Percentiles rank a stretch among this genome's conserved stretches.
Evolutionary conservation across 2,329 filamentous ascomycete genomes (phyloP).

Genomic region (Phaeosphaeriaceae sp.): DNA sequence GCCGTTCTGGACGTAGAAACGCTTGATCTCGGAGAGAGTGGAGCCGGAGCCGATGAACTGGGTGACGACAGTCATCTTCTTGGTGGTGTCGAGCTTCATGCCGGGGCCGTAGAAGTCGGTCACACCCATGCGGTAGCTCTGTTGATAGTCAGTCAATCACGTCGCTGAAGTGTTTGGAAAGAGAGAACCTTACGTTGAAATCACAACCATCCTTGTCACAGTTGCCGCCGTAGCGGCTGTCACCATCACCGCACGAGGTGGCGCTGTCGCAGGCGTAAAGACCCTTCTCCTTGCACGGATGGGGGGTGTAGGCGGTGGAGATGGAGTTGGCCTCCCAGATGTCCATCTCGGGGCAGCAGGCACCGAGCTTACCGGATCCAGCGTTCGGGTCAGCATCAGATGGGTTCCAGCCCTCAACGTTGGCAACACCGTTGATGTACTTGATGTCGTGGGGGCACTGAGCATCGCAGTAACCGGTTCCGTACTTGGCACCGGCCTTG

Average conservation of each 20-base stretch:
- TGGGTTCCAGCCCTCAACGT: constrained; percentile 61
- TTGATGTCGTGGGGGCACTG: constrained; percentile 59
- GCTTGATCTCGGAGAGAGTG: constrained; percentile 54
- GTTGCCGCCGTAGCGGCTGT: constrained; percentile 64
- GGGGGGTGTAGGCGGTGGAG: constrained; percentile 69
- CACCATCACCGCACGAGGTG: constrained; percentile 46
- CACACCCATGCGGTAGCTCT: constrained; percentile 68
- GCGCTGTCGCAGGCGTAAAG: constrained; percentile 61
- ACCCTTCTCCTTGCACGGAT: constrained; percentile 64
- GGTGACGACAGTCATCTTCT: constrained; percentile 59
- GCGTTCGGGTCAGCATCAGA: constrained; percentile 62
- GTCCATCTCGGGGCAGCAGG: constrained; percentile 74
- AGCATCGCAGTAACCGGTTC: constrained; percentile 58
- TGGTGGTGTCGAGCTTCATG: constrained; percentile 53
- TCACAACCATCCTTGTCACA: constrained; percentile 76
- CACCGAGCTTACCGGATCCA: constrained; percentile 61
- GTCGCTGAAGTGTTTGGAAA: background rate
- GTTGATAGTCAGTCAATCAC: constrained; percentile 7
- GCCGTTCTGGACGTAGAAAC: constrained; percentile 60
- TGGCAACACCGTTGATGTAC: constrained; percentile 61
- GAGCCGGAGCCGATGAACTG: constrained; percentile 57
- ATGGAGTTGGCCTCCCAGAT: constrained; percentile 74
- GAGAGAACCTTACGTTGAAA: constrained; percentile 48
- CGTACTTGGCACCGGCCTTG: constrained; percentile 62
- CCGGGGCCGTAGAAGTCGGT: constrained; percentile 67